Evolutionary conservation across 129 eudicot species (phyloP).

Genomic region (Arctium lappa): DNA sequence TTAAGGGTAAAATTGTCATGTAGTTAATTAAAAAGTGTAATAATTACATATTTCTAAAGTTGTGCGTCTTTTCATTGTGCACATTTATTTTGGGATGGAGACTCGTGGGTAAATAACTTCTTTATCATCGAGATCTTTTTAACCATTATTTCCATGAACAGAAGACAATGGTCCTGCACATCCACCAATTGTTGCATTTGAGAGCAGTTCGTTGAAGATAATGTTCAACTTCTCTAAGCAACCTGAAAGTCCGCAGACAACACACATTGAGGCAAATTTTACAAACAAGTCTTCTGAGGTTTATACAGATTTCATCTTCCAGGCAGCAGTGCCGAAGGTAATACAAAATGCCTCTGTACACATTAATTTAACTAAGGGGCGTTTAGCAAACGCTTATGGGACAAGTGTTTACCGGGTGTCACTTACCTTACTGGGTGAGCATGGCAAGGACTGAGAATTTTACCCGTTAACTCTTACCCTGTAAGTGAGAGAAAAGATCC

Average conservation of each 20-base stretch:
- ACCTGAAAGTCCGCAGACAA: slow-evolving; percentile 55
- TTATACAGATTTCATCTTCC: slow-evolving; percentile 79
- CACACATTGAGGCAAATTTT: slow-evolving; percentile 69
- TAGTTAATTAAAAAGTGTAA: no score
- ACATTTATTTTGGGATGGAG: no score
- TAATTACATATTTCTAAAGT: no score
- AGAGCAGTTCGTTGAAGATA: slow-evolving; percentile 74
- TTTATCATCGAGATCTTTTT: slow-evolving; percentile 4
- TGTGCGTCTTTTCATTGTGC: no score
- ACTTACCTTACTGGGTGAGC: no score
- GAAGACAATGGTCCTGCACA: slow-evolving; percentile 57
- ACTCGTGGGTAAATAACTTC: not conserved
- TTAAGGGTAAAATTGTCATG: no score
- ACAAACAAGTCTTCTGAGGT: slow-evolving; percentile 56
- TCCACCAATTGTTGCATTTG: slow-evolving; percentile 84
- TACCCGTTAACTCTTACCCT: no score
- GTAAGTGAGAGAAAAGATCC: no score
- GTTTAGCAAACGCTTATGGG: no score
- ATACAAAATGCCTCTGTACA: not conserved
- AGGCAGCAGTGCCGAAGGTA: slow-evolving; percentile 99
- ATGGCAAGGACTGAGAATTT: no score
- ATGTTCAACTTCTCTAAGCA: slow-evolving; percentile 78
- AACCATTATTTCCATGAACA: slow-evolving; percentile 22
- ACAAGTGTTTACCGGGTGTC: no score
- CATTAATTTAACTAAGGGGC: not conserved